These are phyloP conservation scores for Saccharomyces mikatae DNA, from an alignment of 805 yeast genomes.

Conservation along the genomic window DNA sequence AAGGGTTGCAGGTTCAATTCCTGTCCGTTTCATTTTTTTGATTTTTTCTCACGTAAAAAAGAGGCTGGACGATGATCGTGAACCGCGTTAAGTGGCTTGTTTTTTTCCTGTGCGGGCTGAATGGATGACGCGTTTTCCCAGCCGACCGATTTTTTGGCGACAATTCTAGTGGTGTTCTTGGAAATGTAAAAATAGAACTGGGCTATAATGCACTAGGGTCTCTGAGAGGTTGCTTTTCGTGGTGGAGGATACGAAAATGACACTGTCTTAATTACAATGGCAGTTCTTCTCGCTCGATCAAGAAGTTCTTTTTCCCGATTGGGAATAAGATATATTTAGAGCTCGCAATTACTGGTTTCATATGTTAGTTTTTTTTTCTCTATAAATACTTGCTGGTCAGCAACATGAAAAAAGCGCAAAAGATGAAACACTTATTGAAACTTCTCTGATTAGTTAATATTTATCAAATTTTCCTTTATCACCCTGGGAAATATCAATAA, in stretches of 20 bases:
- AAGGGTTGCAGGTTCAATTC: conserved; percentile 72
- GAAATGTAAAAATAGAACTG: neutral
- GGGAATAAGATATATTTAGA: neutral
- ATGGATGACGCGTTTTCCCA: neutral
- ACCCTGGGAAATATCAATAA: no score
- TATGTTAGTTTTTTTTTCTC: neutral
- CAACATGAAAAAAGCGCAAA: neutral
- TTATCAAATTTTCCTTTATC: neutral
- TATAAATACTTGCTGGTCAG: neutral
- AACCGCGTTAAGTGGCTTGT: neutral
- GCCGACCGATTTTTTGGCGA: neutral
- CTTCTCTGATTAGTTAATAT: neutral
- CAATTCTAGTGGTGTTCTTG: neutral
- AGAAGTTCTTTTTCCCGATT: neutral
- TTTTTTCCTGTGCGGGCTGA: neutral
- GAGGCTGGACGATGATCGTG: neutral
- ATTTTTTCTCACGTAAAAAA: neutral
- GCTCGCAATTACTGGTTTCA: neutral
- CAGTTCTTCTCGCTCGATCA: neutral
- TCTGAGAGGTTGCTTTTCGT: neutral
- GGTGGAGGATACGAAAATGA: neutral
- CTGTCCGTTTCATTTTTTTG: conserved; percentile 51
- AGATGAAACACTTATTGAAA: neutral
- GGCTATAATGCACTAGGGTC: neutral
- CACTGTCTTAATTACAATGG: neutral